phyloP scores from a whole-genome alignment of 345 rosid genomes.

The Theobroma cacao region DNA sequence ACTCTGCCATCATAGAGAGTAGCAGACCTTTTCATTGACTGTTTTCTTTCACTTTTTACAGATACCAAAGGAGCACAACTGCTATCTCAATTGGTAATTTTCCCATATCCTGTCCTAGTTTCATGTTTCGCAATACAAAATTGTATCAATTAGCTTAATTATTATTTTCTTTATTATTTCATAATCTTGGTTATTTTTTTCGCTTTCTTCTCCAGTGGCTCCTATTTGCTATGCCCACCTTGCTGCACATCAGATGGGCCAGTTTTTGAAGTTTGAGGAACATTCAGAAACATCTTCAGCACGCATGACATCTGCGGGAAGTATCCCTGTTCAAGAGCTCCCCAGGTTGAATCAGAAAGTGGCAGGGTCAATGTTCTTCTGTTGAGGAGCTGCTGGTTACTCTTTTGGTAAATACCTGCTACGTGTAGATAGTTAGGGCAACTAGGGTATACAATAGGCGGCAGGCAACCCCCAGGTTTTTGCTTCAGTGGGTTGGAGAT shows the following conservation, averaged over 20 bases:
- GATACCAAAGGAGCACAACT: conserved; percentile 82
- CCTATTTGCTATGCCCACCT: conserved; percentile 90
- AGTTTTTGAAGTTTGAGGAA: conserved; percentile 73
- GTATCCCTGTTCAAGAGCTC: conserved; percentile 48
- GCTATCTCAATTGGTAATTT: conserved; percentile 77
- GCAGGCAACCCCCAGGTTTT: not conserved
- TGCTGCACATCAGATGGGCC: conserved; percentile 73
- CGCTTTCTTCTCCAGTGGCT: conserved; percentile 55
- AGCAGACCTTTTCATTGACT: not conserved
- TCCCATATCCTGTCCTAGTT: not conserved
- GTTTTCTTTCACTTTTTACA: conserved; percentile 16
- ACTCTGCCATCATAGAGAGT: not conserved
- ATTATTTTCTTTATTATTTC: not conserved
- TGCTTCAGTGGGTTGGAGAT: not conserved
- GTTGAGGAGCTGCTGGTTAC: conserved; percentile 38
- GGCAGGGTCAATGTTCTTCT: conserved; percentile 76
- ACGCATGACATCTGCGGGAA: conserved; percentile 25
- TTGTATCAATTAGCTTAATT: not conserved
- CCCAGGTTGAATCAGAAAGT: conserved; percentile 61
- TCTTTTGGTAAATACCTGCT: not conserved
- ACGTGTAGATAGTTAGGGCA: not conserved
- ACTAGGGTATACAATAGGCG: not conserved
- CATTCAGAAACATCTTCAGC: conserved; percentile 48
- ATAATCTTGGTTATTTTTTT: not conserved
- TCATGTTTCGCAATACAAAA: not conserved